These are phyloP conservation scores for Choiromyces venosus DNA, from an alignment of 495 filamentous ascomycete genomes.

Conservation along the genomic window DNA sequence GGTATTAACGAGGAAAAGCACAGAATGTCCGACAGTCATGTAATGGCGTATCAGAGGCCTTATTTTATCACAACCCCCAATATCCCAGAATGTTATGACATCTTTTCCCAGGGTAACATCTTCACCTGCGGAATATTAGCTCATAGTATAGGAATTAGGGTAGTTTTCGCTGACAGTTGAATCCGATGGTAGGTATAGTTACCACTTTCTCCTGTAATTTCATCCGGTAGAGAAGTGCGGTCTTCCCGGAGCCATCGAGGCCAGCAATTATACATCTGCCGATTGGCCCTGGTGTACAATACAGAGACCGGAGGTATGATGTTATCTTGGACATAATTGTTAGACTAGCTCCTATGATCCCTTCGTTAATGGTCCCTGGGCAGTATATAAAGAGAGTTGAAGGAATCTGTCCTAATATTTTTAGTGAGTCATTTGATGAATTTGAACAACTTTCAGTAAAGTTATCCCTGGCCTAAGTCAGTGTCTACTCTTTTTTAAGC, in stretches of 20 bases:
- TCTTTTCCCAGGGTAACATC: conserved; percentile 10
- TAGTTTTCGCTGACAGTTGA: conserved; percentile 14
- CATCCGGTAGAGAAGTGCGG: conserved; percentile 26
- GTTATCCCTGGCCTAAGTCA: background rate
- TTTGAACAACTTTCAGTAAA: background rate
- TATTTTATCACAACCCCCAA: conserved; percentile 30
- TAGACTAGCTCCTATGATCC: background rate
- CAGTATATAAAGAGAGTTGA: background rate
- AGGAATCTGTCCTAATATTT: background rate
- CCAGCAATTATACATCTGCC: conserved; percentile 21
- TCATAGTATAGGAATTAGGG: background rate
- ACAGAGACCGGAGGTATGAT: conserved; percentile 21
- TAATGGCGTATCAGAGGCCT: conserved; percentile 24
- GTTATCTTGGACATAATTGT: conserved; percentile 18
- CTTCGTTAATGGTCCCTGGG: background rate
- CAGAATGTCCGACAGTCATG: conserved; percentile 12
- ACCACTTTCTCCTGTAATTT: conserved; percentile 2
- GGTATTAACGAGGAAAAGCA: conserved; percentile 26
- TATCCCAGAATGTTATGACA: conserved; percentile 22
- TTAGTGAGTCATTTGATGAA: background rate
- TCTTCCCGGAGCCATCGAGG: conserved; percentile 14
- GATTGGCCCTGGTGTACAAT: background rate
- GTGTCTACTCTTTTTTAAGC: background rate
- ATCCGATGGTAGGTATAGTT: conserved; percentile 31
- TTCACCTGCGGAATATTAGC: conserved; percentile 10